These are phyloP conservation scores for Brassica cretica DNA, from an alignment of 345 rosid species.

Conservation along the genomic window DNA sequence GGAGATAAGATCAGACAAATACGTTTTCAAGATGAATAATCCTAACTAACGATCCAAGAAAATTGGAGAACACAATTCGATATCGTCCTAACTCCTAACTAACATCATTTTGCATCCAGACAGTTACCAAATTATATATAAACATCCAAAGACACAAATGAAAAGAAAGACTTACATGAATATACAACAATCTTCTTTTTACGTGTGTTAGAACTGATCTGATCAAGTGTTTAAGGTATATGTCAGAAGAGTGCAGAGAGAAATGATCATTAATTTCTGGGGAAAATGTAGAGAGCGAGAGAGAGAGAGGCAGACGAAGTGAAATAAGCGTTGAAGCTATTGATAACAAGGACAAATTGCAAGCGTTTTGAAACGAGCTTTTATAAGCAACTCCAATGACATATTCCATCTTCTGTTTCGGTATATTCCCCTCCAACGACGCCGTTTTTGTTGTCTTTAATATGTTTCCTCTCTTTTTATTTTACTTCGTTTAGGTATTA, in stretches of 20 bases:
- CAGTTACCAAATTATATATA: neutral
- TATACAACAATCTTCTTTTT: constrained; percentile 13
- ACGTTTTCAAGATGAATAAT: constrained; percentile 6
- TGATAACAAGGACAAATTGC: constrained; percentile 24
- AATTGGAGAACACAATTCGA: neutral
- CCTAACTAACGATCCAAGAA: constrained; percentile 20
- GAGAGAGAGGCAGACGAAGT: constrained; percentile 6
- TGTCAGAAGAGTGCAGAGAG: constrained; percentile 1
- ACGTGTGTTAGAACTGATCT: neutral
- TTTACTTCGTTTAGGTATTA: too few species aligned
- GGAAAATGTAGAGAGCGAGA: neutral
- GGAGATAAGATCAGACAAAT: neutral
- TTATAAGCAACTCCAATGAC: constrained; percentile 32
- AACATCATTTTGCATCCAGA: neutral
- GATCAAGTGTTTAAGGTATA: constrained; percentile 5
- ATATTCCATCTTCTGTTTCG: constrained; percentile 32
- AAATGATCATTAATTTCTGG: neutral
- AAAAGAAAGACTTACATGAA: constrained; percentile 18
- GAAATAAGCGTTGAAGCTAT: constrained; percentile 19
- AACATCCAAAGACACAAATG: neutral
- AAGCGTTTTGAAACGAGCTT: constrained; percentile 16
- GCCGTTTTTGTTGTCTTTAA: neutral
- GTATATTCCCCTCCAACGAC: constrained; percentile 35
- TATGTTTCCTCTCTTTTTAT: neutral
- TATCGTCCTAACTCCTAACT: neutral